Evolutionary conservation across 2,329 filamentous ascomycete species (phyloP).

Genomic region (Ophiostoma populinum): DNA sequence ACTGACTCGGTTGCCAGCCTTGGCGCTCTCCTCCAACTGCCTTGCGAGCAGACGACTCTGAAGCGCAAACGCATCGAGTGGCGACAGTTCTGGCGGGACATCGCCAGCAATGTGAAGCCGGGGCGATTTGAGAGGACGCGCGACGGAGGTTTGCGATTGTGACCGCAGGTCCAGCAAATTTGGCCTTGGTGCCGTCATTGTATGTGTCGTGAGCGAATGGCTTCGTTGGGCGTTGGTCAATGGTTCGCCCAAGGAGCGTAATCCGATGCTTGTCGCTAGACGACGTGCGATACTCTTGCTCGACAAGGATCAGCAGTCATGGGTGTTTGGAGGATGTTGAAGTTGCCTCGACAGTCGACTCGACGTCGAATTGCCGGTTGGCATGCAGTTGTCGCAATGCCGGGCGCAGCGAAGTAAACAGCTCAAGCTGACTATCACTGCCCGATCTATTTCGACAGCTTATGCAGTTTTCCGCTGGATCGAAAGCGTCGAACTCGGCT

Average conservation of each 20-base stretch:
- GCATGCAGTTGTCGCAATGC: too few species aligned
- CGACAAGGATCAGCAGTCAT: too few species aligned
- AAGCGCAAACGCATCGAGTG: conserved; percentile 84
- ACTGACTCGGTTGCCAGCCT: conserved; percentile 63
- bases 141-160: conserved; percentile 34
- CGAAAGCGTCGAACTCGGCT: conserved; percentile 6
- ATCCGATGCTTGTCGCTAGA: too few species aligned
- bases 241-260: not conserved
- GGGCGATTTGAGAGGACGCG: conserved; percentile 49
- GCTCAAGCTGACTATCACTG: too few species aligned
- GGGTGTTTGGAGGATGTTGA: too few species aligned
- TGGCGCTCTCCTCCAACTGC: conserved; percentile 66
- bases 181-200: conserved; percentile 36
- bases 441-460: too few species aligned
- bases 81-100: conserved; percentile 76
- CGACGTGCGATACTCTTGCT: too few species aligned
- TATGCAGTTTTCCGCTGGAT: not conserved
- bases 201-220: too few species aligned
- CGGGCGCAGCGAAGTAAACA: too few species aligned
- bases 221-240: not conserved
- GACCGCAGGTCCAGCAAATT: conserved; percentile 42
- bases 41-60: conserved; percentile 78
- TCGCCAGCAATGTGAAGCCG: conserved; percentile 64
- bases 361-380: too few species aligned
- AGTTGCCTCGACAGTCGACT: too few species aligned